Base-by-base conservation (phyloP, 306 rosid genomes). In the Medicago arabica region DNA sequence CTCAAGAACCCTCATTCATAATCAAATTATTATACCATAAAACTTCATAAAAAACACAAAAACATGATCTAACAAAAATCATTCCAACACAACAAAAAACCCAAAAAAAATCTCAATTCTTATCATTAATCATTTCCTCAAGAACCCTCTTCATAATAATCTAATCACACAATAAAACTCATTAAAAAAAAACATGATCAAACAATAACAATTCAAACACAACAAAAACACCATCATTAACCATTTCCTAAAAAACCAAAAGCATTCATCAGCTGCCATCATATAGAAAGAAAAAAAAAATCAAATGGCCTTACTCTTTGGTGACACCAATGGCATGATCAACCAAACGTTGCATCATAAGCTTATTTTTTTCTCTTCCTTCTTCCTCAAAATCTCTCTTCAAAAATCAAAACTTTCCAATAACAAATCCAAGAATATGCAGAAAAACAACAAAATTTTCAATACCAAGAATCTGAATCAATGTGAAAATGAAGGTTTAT, bases 271-370 rank as follows among this genome's bases (percentile, higher is more conserved):
- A 50, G 50, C 40, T 4, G 25, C 31, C 68, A 78, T 60, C 19
- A 18, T 18, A 12, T 14, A 69, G 60, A 12, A 60, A n/a, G n/a
- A n/a, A n/a, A 18, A 47, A n/a, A 47, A 41, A 57, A 51, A 58
- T 71, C 19, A 76, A n/a, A 50, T 14, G 21, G 64, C 49, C 97
- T 92, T 81, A 92, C 97, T 92, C 97, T 88, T 92, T 86, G 75
- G 87, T 69, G 46, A 92, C 86, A 64, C 89, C 97, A 59, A 92
- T 88, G 68, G 64, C 81, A 65, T 80, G 82, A 85, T 90, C 97
- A 59, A 88, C 93, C 76, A 85, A 77, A 10, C 87, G 87, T 72
- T 88, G 90, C 79, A 92, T 88, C 86, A 53, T 60, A 75, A 78
- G 81, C 23, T 64, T 54, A 17, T 12, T 59, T n/a, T 21, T 41